These are phyloP conservation scores for Crithidia fasciculata DNA, from an alignment of 208 protist species.

Conservation along the genomic window DNA sequence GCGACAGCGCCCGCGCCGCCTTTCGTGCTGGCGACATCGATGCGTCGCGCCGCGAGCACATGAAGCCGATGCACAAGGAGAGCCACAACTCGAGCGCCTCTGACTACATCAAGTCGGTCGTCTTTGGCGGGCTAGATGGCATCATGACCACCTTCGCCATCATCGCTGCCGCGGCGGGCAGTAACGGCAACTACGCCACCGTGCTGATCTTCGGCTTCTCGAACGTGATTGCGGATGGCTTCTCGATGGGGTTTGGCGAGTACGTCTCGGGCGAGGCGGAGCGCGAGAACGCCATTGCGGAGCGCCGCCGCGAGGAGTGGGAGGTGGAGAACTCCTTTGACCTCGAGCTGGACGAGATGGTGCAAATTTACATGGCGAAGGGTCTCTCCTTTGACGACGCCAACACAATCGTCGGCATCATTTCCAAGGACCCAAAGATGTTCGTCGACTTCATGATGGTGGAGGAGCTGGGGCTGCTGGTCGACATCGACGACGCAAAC, in stretches of 20 bases:
- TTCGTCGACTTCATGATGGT: conserved; percentile 97
- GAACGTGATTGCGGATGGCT: conserved; percentile 94
- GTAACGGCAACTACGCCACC: conserved; percentile 78
- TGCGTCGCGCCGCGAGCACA: conserved; percentile 78
- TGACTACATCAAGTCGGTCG: conserved; percentile 94
- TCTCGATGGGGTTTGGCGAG: conserved; percentile 96
- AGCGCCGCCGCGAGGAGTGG: conserved; percentile 93
- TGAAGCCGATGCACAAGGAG: conserved; percentile 78
- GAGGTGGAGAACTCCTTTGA: conserved; percentile 95
- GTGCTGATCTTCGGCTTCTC: conserved; percentile 94
- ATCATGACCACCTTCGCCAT: conserved; percentile 97
- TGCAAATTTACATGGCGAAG: conserved; percentile 94
- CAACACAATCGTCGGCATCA: conserved; percentile 90
- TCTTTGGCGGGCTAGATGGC: conserved; percentile 96
- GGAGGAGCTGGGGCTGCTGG: conserved; percentile 91
- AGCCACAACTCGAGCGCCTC: conserved; percentile 85
- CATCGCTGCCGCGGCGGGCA: conserved; percentile 90
- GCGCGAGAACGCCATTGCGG: conserved; percentile 83
- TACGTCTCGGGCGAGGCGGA: conserved; percentile 93
- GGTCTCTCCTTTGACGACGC: conserved; percentile 92
- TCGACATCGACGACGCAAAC: conserved; percentile 79
- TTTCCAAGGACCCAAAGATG: conserved; percentile 92
- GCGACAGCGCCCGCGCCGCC: conserved; percentile 57
- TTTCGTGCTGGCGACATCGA: conserved; percentile 76
- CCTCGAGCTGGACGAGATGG: conserved; percentile 94